phyloP scores from a whole-genome alignment of 768 basidiomycete species.

The Exsudoporus frostii region DNA sequence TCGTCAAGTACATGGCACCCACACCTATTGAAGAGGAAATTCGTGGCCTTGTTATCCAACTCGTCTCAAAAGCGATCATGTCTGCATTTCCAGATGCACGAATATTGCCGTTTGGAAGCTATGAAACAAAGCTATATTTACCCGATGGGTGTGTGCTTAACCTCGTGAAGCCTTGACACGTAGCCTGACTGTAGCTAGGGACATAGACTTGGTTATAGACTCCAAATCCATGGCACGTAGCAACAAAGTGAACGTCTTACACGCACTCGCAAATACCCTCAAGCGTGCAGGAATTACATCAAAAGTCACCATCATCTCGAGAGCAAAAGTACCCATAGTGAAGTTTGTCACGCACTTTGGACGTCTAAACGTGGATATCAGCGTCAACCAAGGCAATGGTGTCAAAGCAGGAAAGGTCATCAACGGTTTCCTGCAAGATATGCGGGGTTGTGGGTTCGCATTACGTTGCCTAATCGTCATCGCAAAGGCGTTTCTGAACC shows the following conservation, averaged over 20 bases:
- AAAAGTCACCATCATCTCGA: constrained; percentile 83
- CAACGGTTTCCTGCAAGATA: constrained; percentile 69
- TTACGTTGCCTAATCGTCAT: constrained; percentile 82
- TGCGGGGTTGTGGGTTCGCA: constrained; percentile 56
- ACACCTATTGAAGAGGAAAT: constrained; percentile 82
- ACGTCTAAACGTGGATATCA: constrained; percentile 87
- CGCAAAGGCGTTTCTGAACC: constrained; percentile 85
- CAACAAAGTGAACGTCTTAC: constrained; percentile 66
- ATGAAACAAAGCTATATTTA: constrained; percentile 89
- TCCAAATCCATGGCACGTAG: constrained; percentile 71
- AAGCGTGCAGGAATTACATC: constrained; percentile 72
- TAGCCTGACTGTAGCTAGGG: constrained; percentile 46
- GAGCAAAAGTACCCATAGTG: constrained; percentile 94
- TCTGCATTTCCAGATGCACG: constrained; percentile 73
- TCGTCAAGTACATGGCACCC: constrained; percentile 85
- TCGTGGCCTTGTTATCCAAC: constrained; percentile 65
- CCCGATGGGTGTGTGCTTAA: constrained; percentile 72
- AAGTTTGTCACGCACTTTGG: constrained; percentile 87
- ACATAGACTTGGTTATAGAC: constrained; percentile 93
- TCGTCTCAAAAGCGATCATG: constrained; percentile 64
- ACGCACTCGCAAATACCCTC: constrained; percentile 74
- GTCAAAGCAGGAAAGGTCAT: constrained; percentile 75
- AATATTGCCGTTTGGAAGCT: constrained; percentile 88
- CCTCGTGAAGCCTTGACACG: not conserved
- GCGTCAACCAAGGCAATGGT: constrained; percentile 88